Conservation (phyloP, 148 eudicot genomes). For the Simmondsia chinensis region DNA sequence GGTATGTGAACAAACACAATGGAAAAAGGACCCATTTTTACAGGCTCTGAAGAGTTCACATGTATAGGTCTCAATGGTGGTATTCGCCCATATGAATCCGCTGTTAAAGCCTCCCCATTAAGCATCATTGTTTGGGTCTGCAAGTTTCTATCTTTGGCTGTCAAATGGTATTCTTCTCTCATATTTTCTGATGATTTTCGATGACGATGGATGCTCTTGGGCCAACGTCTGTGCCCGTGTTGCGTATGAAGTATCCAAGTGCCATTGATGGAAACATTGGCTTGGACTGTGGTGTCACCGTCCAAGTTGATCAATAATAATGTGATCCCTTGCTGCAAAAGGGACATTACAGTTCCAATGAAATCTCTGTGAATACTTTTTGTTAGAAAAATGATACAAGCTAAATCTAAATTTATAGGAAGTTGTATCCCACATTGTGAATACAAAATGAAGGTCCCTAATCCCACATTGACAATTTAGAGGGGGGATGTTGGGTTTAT, state of each 20-base stretch:
- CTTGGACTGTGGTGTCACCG: slow-evolving; percentile 39
- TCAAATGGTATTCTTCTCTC: slow-evolving; percentile 79
- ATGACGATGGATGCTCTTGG: slow-evolving; percentile 6
- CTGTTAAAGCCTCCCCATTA: slow-evolving; percentile 43
- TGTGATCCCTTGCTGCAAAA: slow-evolving; percentile 57
- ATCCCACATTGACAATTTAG: too few relatives aligned
- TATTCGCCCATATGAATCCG: slow-evolving; percentile 49
- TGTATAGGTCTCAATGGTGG: slow-evolving; percentile 43
- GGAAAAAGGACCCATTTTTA: slow-evolving; percentile 53
- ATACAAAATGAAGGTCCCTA: too few relatives aligned
- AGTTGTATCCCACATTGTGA: too few relatives aligned
- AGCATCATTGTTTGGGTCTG: slow-evolving; percentile 72
- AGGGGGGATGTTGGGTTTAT: too few relatives aligned
- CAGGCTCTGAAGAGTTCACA: slow-evolving; percentile 49
- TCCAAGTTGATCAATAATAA: slow-evolving; percentile 64
- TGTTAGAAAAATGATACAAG: too few relatives aligned
- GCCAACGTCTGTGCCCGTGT: slow-evolving; percentile 23
- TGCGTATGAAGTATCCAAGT: slow-evolving; percentile 4
- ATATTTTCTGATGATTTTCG: slow-evolving; percentile 8
- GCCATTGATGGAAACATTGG: slow-evolving; percentile 27
- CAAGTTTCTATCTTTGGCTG: slow-evolving; percentile 54
- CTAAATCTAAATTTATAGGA: too few relatives aligned
- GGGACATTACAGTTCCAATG: not conserved
- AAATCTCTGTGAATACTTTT: not conserved
- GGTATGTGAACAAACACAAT: slow-evolving; percentile 70